Evolutionary conservation across 148 eudicot species (phyloP), one percentile per base, ranked within the genome.

Genomic region (Silene conica): DNA sequence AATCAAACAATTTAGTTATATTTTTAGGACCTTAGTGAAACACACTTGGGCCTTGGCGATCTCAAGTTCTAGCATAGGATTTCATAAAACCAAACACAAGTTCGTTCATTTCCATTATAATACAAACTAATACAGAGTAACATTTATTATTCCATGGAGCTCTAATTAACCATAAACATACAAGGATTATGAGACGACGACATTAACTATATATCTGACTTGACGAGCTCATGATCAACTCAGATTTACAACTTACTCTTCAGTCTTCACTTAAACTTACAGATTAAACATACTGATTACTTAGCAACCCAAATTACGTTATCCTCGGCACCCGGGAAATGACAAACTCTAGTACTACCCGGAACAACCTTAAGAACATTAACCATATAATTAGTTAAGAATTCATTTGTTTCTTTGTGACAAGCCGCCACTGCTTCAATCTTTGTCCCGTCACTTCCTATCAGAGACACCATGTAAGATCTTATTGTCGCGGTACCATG

Each of bases 301-400:
- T 79, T 77, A 0, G 86, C 71, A 43, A 86, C 82, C 87, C 89
- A 86, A 26, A 87, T 78, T n/a, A 86, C 31, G 34, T 77, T 83
- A 77, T 82, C 86, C 64, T 81, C 79, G 8, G 86, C 72, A 46
- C 52, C 76, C 0, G 87, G 86, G 68, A 86, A 84, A 75, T 88
- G 92, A 66, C 92, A 88, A 25, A 88, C 63, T 9, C 79, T 84
- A 22, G 78, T 75, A 72, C 73, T 76, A 50, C 89, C 87, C 2
- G 92, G 92, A 43, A 78, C 77, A 62, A 78, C 83, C 45, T 85
- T 78, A 64, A 88, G 85, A 68, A 84, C 81, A 68, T 76, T 76
- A 67, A 86, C 78, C 10, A 84, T 86, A 63, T 84, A 74, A 18
- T 82, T 82, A 57, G 80, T 80, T 16, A 88, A 84, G 72, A 80